Base-by-base conservation (phyloP, 257 asterid genomes). In the Solanum commersonii region DNA sequence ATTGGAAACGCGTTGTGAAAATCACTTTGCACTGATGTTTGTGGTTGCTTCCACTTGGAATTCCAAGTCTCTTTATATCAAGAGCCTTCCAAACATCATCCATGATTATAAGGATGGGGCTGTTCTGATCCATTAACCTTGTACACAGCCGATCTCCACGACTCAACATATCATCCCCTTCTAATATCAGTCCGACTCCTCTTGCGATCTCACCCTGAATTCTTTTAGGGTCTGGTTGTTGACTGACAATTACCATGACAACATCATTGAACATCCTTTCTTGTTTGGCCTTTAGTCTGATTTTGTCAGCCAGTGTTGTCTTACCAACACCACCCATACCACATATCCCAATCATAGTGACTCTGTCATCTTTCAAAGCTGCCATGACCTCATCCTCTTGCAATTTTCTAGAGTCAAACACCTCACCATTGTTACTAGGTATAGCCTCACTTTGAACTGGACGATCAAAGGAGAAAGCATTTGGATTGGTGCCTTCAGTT, bases 251-350 rank as follows among this genome's bases (percentile, higher is more conserved):
- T n/a, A 84, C 83, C 60, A 70, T 22, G 5, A 20, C 86, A 72
- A 73, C 83, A 12, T 83, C 76, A 72, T 83, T 18, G 65, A 72
- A 83, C 33, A 81, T n/a, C 10, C 8, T 56, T 6, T 38, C 73
- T 10, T 18, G n/a, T 37, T 89, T 83, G 1, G 5, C 85, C 25
- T 38, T 29, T 2, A 2, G 2, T 0, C 46, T 70, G 9, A 87
- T 87, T 73, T 83, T 76, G 1, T 63, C 15, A 10, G 68, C 82
- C 67, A 89, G 18, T 31, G 67, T 83, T 4, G 88, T 87, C 18
- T 87, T 89, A 6, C 91, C 91, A 1, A 89, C 88, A 31, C 89
- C 91, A 35, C 31, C 56, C 88, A 87, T 56, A 11, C 91, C 91
- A 31, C 87, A 89, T 34, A 89, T 46, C 18, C 89, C 91, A 44